Evolutionary conservation across 805 yeast genomes (phyloP).

Genomic region (Kluyveromyces dobzhanskii): DNA sequence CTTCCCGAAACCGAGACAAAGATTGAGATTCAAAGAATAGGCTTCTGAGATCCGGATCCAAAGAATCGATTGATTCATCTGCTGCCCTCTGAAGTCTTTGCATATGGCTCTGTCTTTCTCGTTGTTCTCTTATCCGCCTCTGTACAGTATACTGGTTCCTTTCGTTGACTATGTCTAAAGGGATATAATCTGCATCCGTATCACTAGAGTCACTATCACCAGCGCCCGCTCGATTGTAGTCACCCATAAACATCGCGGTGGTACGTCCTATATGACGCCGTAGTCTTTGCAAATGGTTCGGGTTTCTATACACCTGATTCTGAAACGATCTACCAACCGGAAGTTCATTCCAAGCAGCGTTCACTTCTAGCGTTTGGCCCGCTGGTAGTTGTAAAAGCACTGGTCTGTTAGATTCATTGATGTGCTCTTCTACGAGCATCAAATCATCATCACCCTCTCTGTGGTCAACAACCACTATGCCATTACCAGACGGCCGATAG

Average conservation of each 20-base stretch:
- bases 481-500: background rate
- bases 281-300: constrained; percentile 1
- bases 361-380: constrained; percentile 16
- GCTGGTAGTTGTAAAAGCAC: constrained; percentile 23
- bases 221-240: background rate
- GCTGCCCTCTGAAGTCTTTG: constrained; percentile 1
- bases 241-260: constrained; percentile 1
- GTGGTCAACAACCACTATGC: background rate
- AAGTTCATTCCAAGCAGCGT: constrained; percentile 16
- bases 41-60: constrained; percentile 1
- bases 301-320: constrained; percentile 9
- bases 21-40: constrained; percentile 3
- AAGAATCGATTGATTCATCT: background rate
- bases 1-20: background rate
- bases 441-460: constrained; percentile 23
- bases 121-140: constrained; percentile 4
- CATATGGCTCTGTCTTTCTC: background rate
- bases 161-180: background rate
- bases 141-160: constrained; percentile 1
- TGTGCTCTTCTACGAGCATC: constrained; percentile 25
- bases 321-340: constrained; percentile 24
- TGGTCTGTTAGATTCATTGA: constrained; percentile 13
- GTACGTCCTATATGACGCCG: constrained; percentile 1
- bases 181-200: constrained; percentile 2
- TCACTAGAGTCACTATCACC: background rate